Base-by-base conservation (phyloP, 306 rosid species). In the Herpetospermum pedunculosum region DNA sequence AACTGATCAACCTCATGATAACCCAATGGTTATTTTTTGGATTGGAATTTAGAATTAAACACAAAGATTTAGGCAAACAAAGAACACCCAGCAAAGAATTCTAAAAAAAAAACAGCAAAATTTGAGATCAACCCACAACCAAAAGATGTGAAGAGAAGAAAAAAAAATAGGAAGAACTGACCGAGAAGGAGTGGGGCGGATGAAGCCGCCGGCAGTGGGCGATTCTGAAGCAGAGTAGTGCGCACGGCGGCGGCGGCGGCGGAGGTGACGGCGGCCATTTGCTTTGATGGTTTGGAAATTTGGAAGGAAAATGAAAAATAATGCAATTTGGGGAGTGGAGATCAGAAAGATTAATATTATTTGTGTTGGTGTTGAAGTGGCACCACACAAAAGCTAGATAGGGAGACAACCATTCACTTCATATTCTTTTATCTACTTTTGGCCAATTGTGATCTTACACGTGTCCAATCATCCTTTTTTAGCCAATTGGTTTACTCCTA, bases 211-310 rank as follows among this genome's bases (percentile, higher is more conserved):
- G 50, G n/a, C 4, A 82, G 80, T 16, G 87, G 77, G 18, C 81
- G 83, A 83, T 84, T 89, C 68, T 81, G 90, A 47, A 82, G 85
- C 48, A 85, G 83, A 77, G 78, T 43, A 67, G 92, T 54, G 76
- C 88, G 81, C 48, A 81, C 44, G 81, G 88, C 75, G 0, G 90
- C 83, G 9, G 88, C 64, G 82, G 88, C 29, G 80, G 77, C 77
- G 43, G 99, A 85, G 16, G 91, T 81, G 82, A 89, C 82, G 82
- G 88, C 79, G 81, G 96, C 96, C 99, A 94, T 94, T 81, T 73
- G 50, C 1, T 19, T 59, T 32, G n/a, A n/a, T n/a, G n/a, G 1
- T 41, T 57, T 57, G 37, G 32, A 25, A 41, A 13, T 57, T 38
- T 13, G 21, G 65, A 60, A 34, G 50, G 5, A 14, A 58, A 30